Base-by-base conservation (phyloP, 331 rosid species). In the Quercus phellos region DNA sequence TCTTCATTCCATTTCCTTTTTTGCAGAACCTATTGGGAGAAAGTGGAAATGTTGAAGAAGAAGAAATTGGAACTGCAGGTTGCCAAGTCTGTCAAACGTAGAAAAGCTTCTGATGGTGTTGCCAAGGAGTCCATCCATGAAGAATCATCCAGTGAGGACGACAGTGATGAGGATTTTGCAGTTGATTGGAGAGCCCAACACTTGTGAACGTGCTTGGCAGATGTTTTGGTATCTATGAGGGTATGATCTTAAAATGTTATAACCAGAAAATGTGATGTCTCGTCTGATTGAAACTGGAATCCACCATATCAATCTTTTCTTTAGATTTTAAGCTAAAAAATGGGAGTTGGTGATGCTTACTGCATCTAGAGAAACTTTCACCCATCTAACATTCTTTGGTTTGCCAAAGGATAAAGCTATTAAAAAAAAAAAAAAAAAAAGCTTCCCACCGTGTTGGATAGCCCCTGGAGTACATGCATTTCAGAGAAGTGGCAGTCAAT, bases 161-260 rank as follows among this genome's bases (percentile, higher is more conserved):
- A 94, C 19, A 77, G 87, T 63, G 91, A 79, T 70, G 96, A 79
- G 56, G 80, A 92, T 85, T 92, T 90, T 75, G 91, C 96, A n/a
- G 93, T 94, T 74, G 96, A 94, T 77, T 94, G 98, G 98, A 88
- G 98, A 84, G 98, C 98, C 83, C 98, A 94, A 80, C 97, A 92
- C 81, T 77, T 87, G 85, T 94, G 84, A 84, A 72, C 72, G 35
- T 58, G 4, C 55, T 74, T 73, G 46, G 70, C 74, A 67, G 54
- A 22, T 4, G 35, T 69, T 61, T 34, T 17, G 73, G 26, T 46
- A n/a, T 71, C 30, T 61, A 13, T 6, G 9, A 13, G 1, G 4
- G 22, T 70, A 4, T 0, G 46, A 50, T 72, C 46, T 51, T 21
- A 17, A 71, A 27, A 6, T 30, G 63, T 72, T 79, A 5, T 34